These are phyloP conservation scores for Claviceps pusilla DNA, from an alignment of 2,329 filamentous ascomycete species.

Conservation along the genomic window DNA sequence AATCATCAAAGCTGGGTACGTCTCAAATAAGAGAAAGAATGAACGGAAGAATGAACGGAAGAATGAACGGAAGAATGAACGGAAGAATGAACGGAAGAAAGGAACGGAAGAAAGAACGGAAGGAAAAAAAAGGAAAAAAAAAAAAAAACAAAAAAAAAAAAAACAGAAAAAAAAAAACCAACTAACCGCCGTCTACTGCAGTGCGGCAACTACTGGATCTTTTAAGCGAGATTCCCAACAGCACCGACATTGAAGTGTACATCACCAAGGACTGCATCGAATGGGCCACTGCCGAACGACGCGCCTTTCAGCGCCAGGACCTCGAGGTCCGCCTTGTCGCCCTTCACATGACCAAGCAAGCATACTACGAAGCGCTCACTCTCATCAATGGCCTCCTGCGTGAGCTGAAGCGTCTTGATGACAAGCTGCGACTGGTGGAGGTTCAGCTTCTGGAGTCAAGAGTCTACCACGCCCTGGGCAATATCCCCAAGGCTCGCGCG, in stretches of 20 bases:
- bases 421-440: conserved; percentile 95
- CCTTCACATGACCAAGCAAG: conserved; percentile 92
- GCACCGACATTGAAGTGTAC: conserved; percentile 81
- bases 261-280: conserved; percentile 99
- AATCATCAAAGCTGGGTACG: conserved; percentile 93
- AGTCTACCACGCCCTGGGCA: conserved; percentile 93
- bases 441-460: conserved; percentile 93
- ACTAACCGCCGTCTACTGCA: conserved; percentile 21
- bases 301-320: conserved; percentile 93
- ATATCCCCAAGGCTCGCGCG: conserved; percentile 88
- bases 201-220: conserved; percentile 94
- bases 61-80: no score
- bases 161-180: not conserved
- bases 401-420: conserved; percentile 93
- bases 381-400: conserved; percentile 93
- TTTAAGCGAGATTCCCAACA: conserved; percentile 85
- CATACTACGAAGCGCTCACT: conserved; percentile 91
- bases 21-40: not conserved
- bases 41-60: no score
- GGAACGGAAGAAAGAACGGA: no score
- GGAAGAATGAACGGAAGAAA: not conserved
- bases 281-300: conserved; percentile 89
- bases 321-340: conserved; percentile 89
- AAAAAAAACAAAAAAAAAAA: not conserved
- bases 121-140: not conserved